Conservation (phyloP, 257 asterid species). For the Gentiana macrophylla region DNA sequence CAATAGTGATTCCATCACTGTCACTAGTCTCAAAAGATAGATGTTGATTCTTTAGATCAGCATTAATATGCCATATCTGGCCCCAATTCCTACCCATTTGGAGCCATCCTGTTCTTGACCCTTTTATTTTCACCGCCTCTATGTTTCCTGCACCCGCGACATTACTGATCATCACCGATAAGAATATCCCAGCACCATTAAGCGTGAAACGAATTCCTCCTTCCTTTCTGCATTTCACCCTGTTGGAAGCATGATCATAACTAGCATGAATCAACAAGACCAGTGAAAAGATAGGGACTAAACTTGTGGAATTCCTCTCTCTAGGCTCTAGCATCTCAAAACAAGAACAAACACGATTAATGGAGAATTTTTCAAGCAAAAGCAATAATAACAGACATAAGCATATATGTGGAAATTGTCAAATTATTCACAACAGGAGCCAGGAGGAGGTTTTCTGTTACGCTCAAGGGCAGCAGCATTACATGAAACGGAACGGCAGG, state of each 20-base stretch:
- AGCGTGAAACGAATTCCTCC: constrained; percentile 51
- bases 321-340: too few species aligned
- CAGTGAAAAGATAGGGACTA: too few species aligned
- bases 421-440: too few species aligned
- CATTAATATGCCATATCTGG: constrained; percentile 53
- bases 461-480: too few species aligned
- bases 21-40: constrained; percentile 53
- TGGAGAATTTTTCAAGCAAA: too few species aligned
- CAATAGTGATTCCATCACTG: constrained; percentile 32
- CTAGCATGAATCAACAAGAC: too few species aligned
- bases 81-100: constrained; percentile 71
- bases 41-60: constrained; percentile 45
- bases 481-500: too few species aligned
- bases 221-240: constrained; percentile 55
- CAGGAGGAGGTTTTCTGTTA: too few species aligned
- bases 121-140: constrained; percentile 33
- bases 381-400: too few species aligned
- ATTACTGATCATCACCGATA: constrained; percentile 46
- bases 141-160: constrained; percentile 60
- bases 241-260: constrained; percentile 6
- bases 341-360: too few species aligned
- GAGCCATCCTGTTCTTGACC: constrained; percentile 35
- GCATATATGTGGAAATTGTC: too few species aligned
- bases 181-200: constrained; percentile 38
- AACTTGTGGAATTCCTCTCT: too few species aligned